Conservation (phyloP, 1,284 basidiomycete genomes). For the Rhodotorula sp. region DNA sequence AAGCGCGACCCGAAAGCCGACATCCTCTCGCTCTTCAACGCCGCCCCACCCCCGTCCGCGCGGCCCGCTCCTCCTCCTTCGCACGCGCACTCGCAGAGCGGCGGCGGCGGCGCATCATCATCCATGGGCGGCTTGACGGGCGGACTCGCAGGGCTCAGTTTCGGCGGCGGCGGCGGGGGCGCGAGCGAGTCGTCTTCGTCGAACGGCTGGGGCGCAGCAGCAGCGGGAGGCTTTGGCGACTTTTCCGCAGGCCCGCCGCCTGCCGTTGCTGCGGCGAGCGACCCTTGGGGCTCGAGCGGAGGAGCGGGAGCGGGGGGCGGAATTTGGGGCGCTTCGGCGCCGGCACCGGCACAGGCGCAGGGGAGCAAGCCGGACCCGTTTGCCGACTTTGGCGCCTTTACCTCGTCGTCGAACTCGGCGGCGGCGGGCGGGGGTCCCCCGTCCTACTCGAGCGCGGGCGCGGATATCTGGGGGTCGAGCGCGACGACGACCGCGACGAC, state of each 20-base stretch:
- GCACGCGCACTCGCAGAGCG: conserved; percentile 5
- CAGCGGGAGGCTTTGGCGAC: background rate
- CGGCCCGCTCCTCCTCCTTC: background rate
- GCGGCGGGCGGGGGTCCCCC: background rate
- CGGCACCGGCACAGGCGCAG: background rate
- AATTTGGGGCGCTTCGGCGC: conserved; percentile 16
- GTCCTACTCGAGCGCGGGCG: background rate
- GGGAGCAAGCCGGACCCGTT: conserved; percentile 22
- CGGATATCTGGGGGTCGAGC: conserved; percentile 28
- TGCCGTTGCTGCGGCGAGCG: background rate
- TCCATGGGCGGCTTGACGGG: conserved; percentile 2
- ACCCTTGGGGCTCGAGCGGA: conserved; percentile 5
- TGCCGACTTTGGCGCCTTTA: conserved; percentile 33
- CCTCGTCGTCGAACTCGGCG: background rate
- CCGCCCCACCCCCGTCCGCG: conserved; percentile 49
- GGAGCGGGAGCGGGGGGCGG: background rate
- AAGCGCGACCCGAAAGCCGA: conserved; percentile 78
- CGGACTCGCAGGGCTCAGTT: background rate
- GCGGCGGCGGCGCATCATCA: conserved; percentile 10
- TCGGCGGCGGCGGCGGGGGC: background rate
- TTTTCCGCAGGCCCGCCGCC: background rate
- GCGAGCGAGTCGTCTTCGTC: background rate
- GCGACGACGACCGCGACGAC: background rate
- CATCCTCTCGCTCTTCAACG: conserved; percentile 81
- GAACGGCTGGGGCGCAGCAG: background rate